Conservation (phyloP, 352 stramenopile genomes). For the Vaucheria bursata region DNA sequence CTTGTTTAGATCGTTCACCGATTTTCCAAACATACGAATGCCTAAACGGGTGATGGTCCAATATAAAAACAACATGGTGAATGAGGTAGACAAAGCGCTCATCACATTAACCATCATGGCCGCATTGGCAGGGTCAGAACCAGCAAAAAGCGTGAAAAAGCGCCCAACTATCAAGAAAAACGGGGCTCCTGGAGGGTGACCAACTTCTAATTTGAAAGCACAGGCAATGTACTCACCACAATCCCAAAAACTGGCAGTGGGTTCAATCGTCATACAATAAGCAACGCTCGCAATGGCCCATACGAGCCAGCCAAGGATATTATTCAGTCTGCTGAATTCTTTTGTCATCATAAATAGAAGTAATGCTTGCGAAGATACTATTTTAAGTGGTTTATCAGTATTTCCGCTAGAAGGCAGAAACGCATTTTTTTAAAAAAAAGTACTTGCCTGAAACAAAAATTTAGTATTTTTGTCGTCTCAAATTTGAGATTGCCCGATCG, state of each 20-base stretch:
- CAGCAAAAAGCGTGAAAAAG: background rate
- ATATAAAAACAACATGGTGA: background rate
- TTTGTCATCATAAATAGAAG: background rate
- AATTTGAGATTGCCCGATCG: too few relatives aligned
- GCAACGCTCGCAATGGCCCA: background rate
- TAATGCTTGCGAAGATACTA: background rate
- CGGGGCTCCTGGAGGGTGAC: background rate
- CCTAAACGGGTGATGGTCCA: background rate
- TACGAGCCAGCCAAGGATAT: background rate
- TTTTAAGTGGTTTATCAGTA: background rate
- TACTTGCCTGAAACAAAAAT: background rate
- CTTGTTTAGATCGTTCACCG: background rate
- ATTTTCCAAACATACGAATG: background rate
- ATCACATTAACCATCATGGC: background rate
- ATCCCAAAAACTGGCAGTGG: background rate
- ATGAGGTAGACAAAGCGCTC: background rate
- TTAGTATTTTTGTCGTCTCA: too few relatives aligned
- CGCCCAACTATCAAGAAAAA: background rate
- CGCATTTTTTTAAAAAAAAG: slow-evolving; percentile 5
- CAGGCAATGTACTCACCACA: background rate
- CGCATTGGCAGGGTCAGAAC: background rate
- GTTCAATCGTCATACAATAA: slow-evolving; percentile 3
- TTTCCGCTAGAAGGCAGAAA: background rate
- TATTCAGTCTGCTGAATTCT: background rate
- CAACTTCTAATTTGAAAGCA: background rate